Conservation (phyloP, 306 rosid genomes). For the Quercus agrifolia region DNA sequence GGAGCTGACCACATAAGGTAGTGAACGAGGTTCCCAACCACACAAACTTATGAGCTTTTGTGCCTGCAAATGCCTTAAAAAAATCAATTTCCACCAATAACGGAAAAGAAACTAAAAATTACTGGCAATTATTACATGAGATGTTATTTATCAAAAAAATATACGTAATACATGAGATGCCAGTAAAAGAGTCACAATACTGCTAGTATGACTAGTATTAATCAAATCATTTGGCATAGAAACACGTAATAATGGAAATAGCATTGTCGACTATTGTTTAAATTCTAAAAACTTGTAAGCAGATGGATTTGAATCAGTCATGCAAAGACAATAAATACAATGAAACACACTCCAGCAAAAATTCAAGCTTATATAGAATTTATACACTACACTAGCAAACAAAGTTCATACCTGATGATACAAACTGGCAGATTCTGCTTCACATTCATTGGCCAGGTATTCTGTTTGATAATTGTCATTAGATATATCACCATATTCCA, state of each 20-base stretch:
- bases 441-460: conserved; percentile 42
- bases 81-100: conserved; percentile 9
- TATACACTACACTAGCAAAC: conserved; percentile 1
- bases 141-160: no score
- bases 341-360: not conserved
- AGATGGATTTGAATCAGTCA: not conserved
- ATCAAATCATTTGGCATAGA: not conserved
- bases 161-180: not conserved
- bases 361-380: conserved; percentile 4
- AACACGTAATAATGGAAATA: not conserved
- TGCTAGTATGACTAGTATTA: not conserved
- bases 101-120: not conserved
- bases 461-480: conserved; percentile 38
- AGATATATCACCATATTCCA: conserved; percentile 46
- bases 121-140: not conserved
- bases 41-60: conserved; percentile 76
- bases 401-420: conserved; percentile 64
- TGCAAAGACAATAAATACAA: not conserved
- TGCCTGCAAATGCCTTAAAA: conserved; percentile 54
- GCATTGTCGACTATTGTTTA: not conserved
- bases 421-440: conserved; percentile 39
- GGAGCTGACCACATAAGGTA: conserved; percentile 69
- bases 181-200: not conserved
- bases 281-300: not conserved
- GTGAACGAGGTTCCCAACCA: conserved; percentile 86